Base-by-base conservation (phyloP, 1,139 yeast genomes). In the Geotrichum siamense region DNA sequence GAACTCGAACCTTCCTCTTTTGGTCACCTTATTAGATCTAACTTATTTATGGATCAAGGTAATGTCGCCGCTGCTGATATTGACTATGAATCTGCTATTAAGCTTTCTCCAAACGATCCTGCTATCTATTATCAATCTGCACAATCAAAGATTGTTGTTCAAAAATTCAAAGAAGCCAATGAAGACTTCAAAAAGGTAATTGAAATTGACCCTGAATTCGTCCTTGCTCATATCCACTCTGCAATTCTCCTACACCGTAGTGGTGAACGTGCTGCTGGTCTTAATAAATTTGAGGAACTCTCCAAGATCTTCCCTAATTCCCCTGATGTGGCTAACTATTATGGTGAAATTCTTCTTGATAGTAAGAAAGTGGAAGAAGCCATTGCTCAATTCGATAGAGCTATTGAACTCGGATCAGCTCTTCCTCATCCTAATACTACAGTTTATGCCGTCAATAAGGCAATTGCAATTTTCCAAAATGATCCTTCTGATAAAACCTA, bases 51-150 rank as follows among this genome's bases (percentile, higher is more conserved):
- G 55, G 98, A 91, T 63, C 57, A 59, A 61, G 82, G 74, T 60
- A 77, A 57, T 39, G 71, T 77, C 51, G 68, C 69, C 22, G 78
- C 74, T 51, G 83, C 94, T 37, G 72, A 76, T 50, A 66, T 70
- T 44, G 87, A 82, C 64, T 87, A 91, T 58, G 76, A 76, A 43
- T 69, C 72, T 45, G 98, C 97, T 33, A 72, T 79, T 52, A 70
- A 72, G 50, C 63, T 83, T 55, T 81, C 84, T 59, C 78, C 91
- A 38, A 67, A 75, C 29, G 77, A 79, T 61, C 78, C 94, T 29
- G 96, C 93, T 62, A 77, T 82, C 54, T 84, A 79, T 69, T 91
- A 91, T 71, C 98, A 93, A 68, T 80, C 84, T 61, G 98, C 95
- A 55, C 99, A 91, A 74, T 75, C 89, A 61, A 76, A 74, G 63